Percentiles rank a stretch among this genome's conserved stretches.
phyloP scores from a whole-genome alignment of 139 green algal species.

The Auxenochlorella pyrenoidosa region DNA sequence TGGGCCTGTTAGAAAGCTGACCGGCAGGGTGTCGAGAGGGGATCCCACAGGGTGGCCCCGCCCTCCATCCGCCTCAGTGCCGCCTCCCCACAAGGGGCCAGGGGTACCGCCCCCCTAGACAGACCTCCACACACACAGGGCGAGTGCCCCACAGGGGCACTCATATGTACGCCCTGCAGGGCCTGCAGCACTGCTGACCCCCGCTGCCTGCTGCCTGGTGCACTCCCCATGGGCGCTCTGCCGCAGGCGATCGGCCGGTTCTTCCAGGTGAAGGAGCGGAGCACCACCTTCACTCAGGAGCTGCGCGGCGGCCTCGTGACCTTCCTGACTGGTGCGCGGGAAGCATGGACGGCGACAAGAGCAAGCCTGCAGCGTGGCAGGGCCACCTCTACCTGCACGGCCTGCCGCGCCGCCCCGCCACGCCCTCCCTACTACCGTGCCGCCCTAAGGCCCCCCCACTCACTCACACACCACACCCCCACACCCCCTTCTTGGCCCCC shows the following conservation, averaged over 20 bases:
- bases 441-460: too few species aligned
- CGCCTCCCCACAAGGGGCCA: too few species aligned
- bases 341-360: neutral
- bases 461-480: too few species aligned
- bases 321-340: constrained; percentile 9
- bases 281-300: constrained; percentile 48
- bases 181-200: neutral
- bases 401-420: neutral
- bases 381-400: neutral
- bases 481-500: too few species aligned
- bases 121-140: neutral
- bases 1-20: too few species aligned
- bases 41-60: too few species aligned
- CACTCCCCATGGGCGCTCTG: too few species aligned
- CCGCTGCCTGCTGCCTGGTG: neutral
- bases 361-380: neutral
- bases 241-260: constrained; percentile 40
- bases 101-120: neutral
- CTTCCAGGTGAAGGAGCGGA: constrained; percentile 56
- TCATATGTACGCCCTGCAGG: neutral
- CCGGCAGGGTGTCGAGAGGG: too few species aligned
- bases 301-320: constrained; percentile 49
- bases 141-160: too few species aligned
- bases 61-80: too few species aligned
- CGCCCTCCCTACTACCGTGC: constrained; percentile 9